Base-by-base conservation (phyloP, 2,329 filamentous ascomycete species). In the Amauroascus verrucosus region DNA sequence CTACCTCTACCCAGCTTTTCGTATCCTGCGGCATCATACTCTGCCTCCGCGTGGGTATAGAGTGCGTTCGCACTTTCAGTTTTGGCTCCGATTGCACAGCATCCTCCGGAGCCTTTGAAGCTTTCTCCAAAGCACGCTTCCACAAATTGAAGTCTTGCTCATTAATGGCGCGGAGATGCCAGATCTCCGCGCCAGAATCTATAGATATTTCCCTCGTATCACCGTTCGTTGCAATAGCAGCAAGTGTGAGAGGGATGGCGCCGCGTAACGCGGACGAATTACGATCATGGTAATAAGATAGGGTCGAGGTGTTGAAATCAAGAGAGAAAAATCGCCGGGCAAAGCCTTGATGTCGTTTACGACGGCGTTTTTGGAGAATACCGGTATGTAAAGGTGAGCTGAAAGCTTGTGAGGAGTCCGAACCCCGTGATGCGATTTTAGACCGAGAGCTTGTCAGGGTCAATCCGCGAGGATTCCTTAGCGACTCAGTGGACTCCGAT, bases 271-370 rank as follows among this genome's bases (percentile, higher is more conserved):
- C 89, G 5, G 91, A 94, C 4, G 91, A 95, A 65, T 94, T 91
- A 44, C 88, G 85, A 67, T 91, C 93, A 65, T 94, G 87, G 67
- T 96, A 98, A 72, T 98, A 98, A 0, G 93, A 97, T 30, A 98
- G 75, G 0, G 93, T 97, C 57, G 87, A 95, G 0, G 91, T 90
- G 3, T 86, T 89, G 66, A 90, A 97, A 68, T 98, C 93, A 52
- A 98, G 77, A 0, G 91, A 96, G 71, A 98, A 98, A 76, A 93
- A 98, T 35, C 93, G 82, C 54, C 88, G 81, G 5, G 93, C 93
- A 69, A 89, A 94, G 41, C 91, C 91, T 69, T 97, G 93, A 44
- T 90, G 89, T 72, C 87, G 85, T 78, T 96, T 97, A 55, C 93
- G 82, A 59, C 90, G 81, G 63, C 93, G 83, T 77, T 98, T 98